phyloP scores from a whole-genome alignment of 768 basidiomycete genomes.

The Macrolepiota albuminosa region DNA sequence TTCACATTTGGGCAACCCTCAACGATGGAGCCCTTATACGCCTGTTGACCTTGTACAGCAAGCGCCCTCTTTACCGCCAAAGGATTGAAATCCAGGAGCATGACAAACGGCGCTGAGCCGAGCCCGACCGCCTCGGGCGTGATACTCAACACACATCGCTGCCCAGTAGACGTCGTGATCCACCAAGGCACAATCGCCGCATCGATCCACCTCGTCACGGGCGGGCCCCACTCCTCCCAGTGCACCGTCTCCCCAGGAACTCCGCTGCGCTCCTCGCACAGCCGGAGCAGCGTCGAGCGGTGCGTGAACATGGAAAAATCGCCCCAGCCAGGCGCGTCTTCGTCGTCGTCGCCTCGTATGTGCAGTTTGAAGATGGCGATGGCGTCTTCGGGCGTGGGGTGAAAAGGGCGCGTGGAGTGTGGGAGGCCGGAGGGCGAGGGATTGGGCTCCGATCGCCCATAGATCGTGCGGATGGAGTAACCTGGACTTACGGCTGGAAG shows the following conservation, averaged over 20 bases:
- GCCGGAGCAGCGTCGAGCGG: slow-evolving; percentile 7
- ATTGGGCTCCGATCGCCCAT: slow-evolving; percentile 11
- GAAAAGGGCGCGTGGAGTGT: slow-evolving; percentile 2
- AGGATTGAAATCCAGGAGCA: slow-evolving; percentile 8
- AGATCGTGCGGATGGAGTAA: slow-evolving; percentile 2
- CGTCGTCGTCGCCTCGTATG: background rate
- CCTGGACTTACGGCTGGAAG: background rate
- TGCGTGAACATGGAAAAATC: slow-evolving; percentile 10
- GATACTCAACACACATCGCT: slow-evolving; percentile 15
- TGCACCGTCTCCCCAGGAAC: background rate
- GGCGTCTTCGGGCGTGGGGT: slow-evolving; percentile 6
- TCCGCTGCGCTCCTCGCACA: background rate
- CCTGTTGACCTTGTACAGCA: background rate
- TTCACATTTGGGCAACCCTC: background rate
- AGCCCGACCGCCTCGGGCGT: background rate
- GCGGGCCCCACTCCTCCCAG: slow-evolving; percentile 19
- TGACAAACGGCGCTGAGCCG: background rate
- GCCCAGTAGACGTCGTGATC: slow-evolving; percentile 21
- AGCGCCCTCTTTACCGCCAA: background rate
- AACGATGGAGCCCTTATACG: background rate
- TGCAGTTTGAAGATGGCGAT: slow-evolving; percentile 10
- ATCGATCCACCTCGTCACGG: slow-evolving; percentile 19
- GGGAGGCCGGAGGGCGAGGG: slow-evolving; percentile 1
- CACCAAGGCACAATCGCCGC: slow-evolving; percentile 12
- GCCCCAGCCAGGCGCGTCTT: background rate